Conservation (phyloP, 352 stramenopile species). For the Globisporangium carolinianum region DNA sequence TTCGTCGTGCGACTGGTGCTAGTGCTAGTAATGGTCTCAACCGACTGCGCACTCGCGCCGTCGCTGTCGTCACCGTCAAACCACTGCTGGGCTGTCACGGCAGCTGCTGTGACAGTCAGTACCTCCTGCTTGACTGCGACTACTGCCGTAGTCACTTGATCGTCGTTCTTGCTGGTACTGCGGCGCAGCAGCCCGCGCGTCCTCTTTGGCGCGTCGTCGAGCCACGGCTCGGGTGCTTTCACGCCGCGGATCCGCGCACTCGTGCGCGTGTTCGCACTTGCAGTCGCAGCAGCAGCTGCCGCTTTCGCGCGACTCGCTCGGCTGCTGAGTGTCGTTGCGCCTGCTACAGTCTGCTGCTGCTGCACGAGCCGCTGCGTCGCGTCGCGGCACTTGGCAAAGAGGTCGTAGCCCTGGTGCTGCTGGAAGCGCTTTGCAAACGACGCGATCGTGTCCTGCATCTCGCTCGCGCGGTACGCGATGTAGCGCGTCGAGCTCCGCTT, state of each 20-base stretch:
- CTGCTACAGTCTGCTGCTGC: slow-evolving; percentile 12
- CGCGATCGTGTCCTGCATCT: slow-evolving; percentile 88
- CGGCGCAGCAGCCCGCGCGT: slow-evolving; percentile 1
- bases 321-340: background rate
- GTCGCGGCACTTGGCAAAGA: slow-evolving; percentile 83
- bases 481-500: slow-evolving; percentile 61
- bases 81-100: slow-evolving; percentile 21
- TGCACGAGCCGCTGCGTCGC: slow-evolving; percentile 47
- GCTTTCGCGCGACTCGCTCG: background rate
- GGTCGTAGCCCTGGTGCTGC: slow-evolving; percentile 80
- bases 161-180: slow-evolving; percentile 6
- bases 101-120: background rate
- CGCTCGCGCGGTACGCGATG: slow-evolving; percentile 72
- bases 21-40: slow-evolving; percentile 4
- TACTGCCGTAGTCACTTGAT: background rate
- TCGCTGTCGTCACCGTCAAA: slow-evolving; percentile 17
- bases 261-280: background rate
- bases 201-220: slow-evolving; percentile 13
- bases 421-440: slow-evolving; percentile 86
- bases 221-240: slow-evolving; percentile 31
- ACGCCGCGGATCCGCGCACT: slow-evolving; percentile 27
- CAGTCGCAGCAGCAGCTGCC: background rate
- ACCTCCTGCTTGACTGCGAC: background rate
- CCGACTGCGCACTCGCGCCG: background rate
- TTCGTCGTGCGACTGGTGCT: background rate